These are phyloP conservation scores for Digitaria exilis DNA, from an alignment of 202 grass and related monocot genomes.

Conservation along the genomic window DNA sequence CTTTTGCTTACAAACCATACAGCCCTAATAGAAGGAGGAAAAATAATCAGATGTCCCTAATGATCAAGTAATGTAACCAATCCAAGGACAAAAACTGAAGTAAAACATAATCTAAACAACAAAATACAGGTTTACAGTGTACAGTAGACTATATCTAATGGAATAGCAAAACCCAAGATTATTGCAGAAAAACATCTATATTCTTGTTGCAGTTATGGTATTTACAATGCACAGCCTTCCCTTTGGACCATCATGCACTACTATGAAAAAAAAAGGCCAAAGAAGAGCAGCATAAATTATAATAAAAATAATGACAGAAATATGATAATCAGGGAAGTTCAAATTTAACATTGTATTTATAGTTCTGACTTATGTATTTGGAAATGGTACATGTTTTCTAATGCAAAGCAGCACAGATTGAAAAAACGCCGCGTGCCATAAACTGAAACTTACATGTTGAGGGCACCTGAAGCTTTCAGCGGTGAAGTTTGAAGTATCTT, in stretches of 20 bases:
- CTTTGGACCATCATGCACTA: conserved; percentile 19
- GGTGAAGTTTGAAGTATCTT: conserved; percentile 46
- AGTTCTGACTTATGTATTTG: conserved; percentile 17
- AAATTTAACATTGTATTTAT: neutral
- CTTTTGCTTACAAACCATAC: conserved; percentile 89
- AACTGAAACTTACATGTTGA: conserved; percentile 81
- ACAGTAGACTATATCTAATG: neutral
- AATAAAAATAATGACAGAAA: conserved; percentile 5
- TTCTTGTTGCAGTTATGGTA: neutral
- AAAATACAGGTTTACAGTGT: neutral
- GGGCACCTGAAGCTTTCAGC: conserved; percentile 78
- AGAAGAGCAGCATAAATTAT: neutral
- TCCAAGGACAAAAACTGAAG: neutral
- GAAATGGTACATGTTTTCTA: neutral
- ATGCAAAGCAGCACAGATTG: neutral
- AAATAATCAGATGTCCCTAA: conserved; percentile 1
- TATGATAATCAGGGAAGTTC: conserved; percentile 2
- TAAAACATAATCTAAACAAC: neutral
- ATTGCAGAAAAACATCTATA: neutral
- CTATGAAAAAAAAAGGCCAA: conserved; percentile 9
- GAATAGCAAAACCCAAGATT: neutral
- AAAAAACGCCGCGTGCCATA: conserved; percentile 24
- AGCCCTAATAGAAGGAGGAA: conserved; percentile 53
- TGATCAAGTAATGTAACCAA: conserved; percentile 28
- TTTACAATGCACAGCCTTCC: neutral